phyloP scores from a whole-genome alignment of 1,284 basidiomycete genomes.

The Microbotryomycetes sp. region DNA sequence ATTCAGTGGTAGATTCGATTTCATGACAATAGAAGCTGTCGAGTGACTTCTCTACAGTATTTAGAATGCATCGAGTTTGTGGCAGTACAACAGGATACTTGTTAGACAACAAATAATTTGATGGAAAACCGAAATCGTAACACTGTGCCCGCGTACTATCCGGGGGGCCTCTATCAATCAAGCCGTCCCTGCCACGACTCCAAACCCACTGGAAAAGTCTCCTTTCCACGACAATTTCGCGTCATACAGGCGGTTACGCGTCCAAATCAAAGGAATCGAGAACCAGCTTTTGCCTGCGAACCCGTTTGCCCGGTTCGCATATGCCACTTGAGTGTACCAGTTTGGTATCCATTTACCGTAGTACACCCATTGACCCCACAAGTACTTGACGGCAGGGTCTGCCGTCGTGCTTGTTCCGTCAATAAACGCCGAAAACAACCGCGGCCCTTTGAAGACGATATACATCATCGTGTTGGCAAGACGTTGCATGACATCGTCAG shows the following conservation, averaged over 20 bases:
- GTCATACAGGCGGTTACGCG: background rate
- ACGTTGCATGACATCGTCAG: background rate
- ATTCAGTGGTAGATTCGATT: conserved; percentile 32
- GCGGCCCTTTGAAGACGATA: background rate
- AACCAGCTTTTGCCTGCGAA: background rate
- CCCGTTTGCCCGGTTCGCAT: background rate
- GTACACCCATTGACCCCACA: background rate
- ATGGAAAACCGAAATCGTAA: no score
- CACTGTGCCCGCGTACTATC: no score
- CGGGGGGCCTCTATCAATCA: no score
- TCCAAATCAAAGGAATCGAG: background rate
- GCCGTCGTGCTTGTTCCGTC: background rate
- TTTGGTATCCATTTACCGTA: background rate
- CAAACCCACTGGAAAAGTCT: background rate
- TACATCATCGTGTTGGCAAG: conserved; percentile 1
- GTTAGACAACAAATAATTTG: no score
- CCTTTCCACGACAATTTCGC: background rate
- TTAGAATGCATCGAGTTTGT: no score
- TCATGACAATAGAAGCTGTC: no score
- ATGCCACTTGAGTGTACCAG: background rate
- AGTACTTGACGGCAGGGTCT: background rate
- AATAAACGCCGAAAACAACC: background rate
- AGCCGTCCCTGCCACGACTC: background rate
- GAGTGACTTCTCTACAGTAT: no score
- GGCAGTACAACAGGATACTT: no score